A percentile compares a stretch with the other conserved stretches of the same genome.
Evolutionary conservation across 1,284 basidiomycete species (phyloP).

Genomic region (Cryptococcus hybrid): DNA sequence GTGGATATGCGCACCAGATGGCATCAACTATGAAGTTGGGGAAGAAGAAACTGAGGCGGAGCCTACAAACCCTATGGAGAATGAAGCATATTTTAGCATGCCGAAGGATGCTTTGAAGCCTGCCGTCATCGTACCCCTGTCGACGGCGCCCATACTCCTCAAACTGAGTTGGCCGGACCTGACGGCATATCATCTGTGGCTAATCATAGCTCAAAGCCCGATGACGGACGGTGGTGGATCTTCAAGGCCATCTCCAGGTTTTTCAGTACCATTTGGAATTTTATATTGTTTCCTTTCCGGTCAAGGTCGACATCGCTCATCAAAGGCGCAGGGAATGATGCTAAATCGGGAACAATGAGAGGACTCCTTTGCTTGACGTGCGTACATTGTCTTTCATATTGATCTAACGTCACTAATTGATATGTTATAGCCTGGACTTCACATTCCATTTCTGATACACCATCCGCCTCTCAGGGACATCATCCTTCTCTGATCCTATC

Average conservation of each 20-base stretch:
- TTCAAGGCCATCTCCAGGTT: slow-evolving; percentile 8
- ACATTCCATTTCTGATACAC: slow-evolving; percentile 10
- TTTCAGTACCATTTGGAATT: slow-evolving; percentile 13
- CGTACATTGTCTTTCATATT: background rate
- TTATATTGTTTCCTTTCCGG: slow-evolving; percentile 11
- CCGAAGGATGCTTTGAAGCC: background rate
- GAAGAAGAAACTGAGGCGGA: slow-evolving; percentile 9
- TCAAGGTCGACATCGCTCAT: background rate
- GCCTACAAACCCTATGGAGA: background rate
- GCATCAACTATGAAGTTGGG: slow-evolving; percentile 4
- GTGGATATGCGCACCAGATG: slow-evolving; percentile 12
- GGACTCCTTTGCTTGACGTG: slow-evolving; percentile 12
- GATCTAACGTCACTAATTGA: background rate
- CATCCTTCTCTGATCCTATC: background rate
- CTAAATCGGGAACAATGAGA: slow-evolving; percentile 5
- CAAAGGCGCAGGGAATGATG: background rate
- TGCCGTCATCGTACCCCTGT: background rate
- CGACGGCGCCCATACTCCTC: background rate
- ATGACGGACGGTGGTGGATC: slow-evolving; percentile 7
- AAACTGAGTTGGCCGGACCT: background rate
- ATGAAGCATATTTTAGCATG: background rate
- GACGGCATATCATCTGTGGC: background rate
- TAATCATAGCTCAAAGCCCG: background rate
- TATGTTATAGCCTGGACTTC: slow-evolving; percentile 5
- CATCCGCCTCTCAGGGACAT: background rate